A percentile compares a stretch with the other conserved stretches of the same genome.
These are phyloP conservation scores for Forsythia suspensa DNA, from an alignment of 257 asterid genomes.

Conservation along the genomic window DNA sequence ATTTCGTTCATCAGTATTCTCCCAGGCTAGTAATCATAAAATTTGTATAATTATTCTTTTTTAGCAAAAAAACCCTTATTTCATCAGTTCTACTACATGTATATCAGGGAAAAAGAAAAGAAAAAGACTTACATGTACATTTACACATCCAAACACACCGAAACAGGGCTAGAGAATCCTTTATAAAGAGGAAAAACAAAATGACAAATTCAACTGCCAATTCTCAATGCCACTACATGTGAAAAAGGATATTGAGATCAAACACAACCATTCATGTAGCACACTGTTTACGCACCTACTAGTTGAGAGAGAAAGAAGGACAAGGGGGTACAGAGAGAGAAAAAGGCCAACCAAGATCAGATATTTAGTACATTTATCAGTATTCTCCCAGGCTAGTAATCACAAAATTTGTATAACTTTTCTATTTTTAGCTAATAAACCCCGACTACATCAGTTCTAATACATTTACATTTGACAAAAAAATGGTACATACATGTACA, in stretches of 20 bases:
- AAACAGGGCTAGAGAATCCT: not conserved
- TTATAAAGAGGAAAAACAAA: not conserved
- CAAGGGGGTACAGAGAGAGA: not conserved
- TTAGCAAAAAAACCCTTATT: not conserved
- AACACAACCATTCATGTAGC: not conserved
- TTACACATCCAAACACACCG: not conserved
- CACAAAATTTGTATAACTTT: not conserved
- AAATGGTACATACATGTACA: not conserved
- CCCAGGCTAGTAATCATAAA: not conserved
- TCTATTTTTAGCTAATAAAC: not conserved
- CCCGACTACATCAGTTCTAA: not conserved
- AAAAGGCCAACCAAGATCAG: not conserved
- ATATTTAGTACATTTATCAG: not conserved
- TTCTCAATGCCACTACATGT: not conserved
- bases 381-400: not conserved
- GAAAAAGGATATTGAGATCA: not conserved
- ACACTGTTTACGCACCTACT: not conserved
- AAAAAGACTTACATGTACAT: not conserved
- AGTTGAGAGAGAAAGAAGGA: not conserved
- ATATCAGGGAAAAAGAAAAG: not conserved
- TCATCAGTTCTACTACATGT: not conserved
- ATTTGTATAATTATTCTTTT: not conserved
- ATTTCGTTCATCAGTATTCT: not conserved
- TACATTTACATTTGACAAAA: slow-evolving; percentile 11
- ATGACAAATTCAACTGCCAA: not conserved